A percentile compares a stretch with the other conserved stretches of the same genome.
Conservation (phyloP, 75 land plant genomes). For the Pinus taeda region DNA sequence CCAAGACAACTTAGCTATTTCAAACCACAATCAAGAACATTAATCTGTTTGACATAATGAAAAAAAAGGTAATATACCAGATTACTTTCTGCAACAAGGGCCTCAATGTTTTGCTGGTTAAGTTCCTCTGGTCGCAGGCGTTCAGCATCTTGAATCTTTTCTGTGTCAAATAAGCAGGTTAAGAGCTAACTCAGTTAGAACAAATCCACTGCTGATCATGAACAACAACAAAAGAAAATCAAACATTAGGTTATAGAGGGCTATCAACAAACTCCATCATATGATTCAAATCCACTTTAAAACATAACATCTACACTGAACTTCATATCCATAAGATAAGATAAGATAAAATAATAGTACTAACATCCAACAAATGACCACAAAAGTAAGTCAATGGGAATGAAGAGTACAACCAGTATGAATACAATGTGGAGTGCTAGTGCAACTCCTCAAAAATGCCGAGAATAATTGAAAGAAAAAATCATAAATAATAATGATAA, state of each 20-base stretch:
- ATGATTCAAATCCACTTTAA: neutral
- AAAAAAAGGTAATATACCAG: slow-evolving; percentile 44
- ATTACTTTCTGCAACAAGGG: slow-evolving; percentile 97
- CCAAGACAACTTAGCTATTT: neutral
- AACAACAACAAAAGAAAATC: neutral
- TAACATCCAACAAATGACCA: too few relatives aligned
- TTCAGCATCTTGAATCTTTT: slow-evolving; percentile 64
- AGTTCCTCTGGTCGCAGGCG: slow-evolving; percentile 92
- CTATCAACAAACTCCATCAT: neutral
- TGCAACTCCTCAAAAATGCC: too few relatives aligned
- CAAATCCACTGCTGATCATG: neutral
- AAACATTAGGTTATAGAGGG: neutral
- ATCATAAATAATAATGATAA: too few relatives aligned
- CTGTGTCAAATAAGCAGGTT: slow-evolving; percentile 19
- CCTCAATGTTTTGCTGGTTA: slow-evolving; percentile 98
- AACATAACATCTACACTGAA: neutral
- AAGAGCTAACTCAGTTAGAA: neutral
- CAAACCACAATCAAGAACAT: neutral
- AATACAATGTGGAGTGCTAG: too few relatives aligned
- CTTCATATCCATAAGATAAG: neutral
- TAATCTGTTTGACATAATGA: neutral
- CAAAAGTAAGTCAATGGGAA: too few relatives aligned
- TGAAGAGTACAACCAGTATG: too few relatives aligned
- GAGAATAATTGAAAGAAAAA: too few relatives aligned
- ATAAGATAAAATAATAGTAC: too few relatives aligned